Percentiles rank a stretch among this genome's conserved stretches.
Conservation (phyloP, 495 filamentous ascomycete genomes). For the Corynascus novoguineensis region DNA sequence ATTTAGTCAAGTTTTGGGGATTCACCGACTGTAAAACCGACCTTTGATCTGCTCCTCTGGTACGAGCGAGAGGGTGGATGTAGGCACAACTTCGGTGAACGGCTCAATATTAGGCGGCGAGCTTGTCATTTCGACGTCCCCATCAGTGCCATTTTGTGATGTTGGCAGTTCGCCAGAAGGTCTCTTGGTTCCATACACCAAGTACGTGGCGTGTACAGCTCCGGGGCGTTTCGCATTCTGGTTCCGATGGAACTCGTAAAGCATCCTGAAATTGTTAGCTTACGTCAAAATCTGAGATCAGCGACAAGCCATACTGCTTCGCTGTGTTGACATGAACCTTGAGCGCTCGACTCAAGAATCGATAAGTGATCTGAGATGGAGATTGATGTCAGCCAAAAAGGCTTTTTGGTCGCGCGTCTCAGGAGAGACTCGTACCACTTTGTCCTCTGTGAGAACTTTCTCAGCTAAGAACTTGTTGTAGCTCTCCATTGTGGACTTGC, state of each 20-base stretch:
- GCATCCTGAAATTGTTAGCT: constrained; percentile 55
- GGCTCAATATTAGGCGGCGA: constrained; percentile 56
- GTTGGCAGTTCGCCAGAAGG: constrained; percentile 25
- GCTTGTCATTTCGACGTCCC: constrained; percentile 70
- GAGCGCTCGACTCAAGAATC: constrained; percentile 68
- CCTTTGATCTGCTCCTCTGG: constrained; percentile 77
- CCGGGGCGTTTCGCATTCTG: constrained; percentile 74
- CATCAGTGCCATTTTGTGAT: constrained; percentile 44
- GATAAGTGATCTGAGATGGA: constrained; percentile 75
- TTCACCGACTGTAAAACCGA: constrained; percentile 25
- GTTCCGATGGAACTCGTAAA: constrained; percentile 77
- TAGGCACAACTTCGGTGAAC: constrained; percentile 37
- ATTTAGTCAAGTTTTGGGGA: constrained; percentile 8
- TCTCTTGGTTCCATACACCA: constrained; percentile 61
- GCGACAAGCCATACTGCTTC: constrained; percentile 25
- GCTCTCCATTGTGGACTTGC: constrained; percentile 41
- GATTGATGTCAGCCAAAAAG: no score
- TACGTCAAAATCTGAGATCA: background rate
- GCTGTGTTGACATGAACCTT: constrained; percentile 69
- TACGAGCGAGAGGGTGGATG: constrained; percentile 62
- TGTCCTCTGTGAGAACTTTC: constrained; percentile 69
- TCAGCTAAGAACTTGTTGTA: constrained; percentile 68
- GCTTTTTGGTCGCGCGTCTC: no score
- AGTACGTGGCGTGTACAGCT: constrained; percentile 79
- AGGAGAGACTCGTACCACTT: constrained; percentile 51